Evolutionary conservation across 306 rosid genomes (phyloP).

Genomic region (Lathyrus oleraceus): DNA sequence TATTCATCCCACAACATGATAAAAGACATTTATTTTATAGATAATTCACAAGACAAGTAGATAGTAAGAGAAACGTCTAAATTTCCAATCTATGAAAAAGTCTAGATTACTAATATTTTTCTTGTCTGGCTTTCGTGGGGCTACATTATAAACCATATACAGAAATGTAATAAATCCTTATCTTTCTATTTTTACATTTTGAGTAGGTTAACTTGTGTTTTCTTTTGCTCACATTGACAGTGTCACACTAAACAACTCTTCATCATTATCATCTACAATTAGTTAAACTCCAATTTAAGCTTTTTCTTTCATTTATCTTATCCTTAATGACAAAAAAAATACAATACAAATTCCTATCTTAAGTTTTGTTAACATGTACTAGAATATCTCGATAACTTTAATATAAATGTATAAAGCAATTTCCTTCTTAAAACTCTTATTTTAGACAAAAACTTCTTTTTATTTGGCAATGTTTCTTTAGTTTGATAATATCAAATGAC

Average conservation of each 20-base stretch:
- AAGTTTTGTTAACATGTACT: not conserved
- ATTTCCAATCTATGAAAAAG: constrained; percentile 19
- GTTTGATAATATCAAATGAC: constrained; percentile 21
- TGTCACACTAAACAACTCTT: constrained; percentile 21
- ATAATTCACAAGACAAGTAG: not conserved
- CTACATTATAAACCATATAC: not conserved
- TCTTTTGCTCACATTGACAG: not conserved
- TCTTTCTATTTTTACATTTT: constrained; percentile 6
- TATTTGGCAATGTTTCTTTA: not conserved
- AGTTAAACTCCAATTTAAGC: not conserved
- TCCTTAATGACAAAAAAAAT: not conserved
- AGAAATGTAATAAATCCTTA: not conserved
- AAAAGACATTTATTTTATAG: not conserved
- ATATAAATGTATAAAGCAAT: not conserved
- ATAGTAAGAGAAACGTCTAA: constrained; percentile 28
- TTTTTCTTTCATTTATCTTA: constrained; percentile 18
- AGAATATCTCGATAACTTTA: not conserved
- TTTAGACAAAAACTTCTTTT: constrained; percentile 4
- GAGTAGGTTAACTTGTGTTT: constrained; percentile 6
- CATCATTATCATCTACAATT: constrained; percentile 13
- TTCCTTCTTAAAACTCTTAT: not conserved
- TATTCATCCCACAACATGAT: too few relatives aligned
- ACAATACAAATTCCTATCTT: not conserved
- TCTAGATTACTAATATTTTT: constrained; percentile 3
- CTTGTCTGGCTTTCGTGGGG: not conserved